Percentiles rank a stretch among this genome's conserved stretches.
Evolutionary conservation across 768 basidiomycete species (phyloP).

Genomic region (Tulasnella sp.): DNA sequence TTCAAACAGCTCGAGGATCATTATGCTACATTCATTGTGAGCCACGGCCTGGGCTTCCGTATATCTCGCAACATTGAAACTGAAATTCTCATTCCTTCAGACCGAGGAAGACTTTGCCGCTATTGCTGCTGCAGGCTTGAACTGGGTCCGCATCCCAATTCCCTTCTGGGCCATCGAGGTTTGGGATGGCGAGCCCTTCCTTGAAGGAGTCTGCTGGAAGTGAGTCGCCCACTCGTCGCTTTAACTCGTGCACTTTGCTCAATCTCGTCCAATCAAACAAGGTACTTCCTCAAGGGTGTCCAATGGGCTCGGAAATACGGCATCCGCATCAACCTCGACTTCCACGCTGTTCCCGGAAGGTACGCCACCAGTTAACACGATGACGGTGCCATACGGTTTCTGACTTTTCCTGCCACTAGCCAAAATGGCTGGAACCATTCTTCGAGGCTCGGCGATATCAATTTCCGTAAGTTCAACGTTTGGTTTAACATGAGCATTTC

Average conservation of each 20-base stretch:
- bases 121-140: constrained; percentile 83
- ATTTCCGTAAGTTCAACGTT: constrained; percentile 19
- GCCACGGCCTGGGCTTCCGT: constrained; percentile 33
- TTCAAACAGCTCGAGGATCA: constrained; percentile 66
- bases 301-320: constrained; percentile 89
- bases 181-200: constrained; percentile 69
- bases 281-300: constrained; percentile 70
- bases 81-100: constrained; percentile 39
- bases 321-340: constrained; percentile 73
- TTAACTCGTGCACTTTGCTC: neutral
- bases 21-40: constrained; percentile 77
- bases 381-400: neutral
- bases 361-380: neutral
- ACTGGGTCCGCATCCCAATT: constrained; percentile 76
- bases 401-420: neutral
- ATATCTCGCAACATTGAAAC: neutral
- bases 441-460: constrained; percentile 44
- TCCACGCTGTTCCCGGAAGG: constrained; percentile 69
- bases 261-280: constrained; percentile 32
- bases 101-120: constrained; percentile 85
- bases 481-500: neutral
- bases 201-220: constrained; percentile 71
- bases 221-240: constrained; percentile 34
- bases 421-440: constrained; percentile 50
- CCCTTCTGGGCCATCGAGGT: constrained; percentile 85